phyloP scores from a whole-genome alignment of 371 early-diverging fungal species.

The Phascolomyces articulosus region DNA sequence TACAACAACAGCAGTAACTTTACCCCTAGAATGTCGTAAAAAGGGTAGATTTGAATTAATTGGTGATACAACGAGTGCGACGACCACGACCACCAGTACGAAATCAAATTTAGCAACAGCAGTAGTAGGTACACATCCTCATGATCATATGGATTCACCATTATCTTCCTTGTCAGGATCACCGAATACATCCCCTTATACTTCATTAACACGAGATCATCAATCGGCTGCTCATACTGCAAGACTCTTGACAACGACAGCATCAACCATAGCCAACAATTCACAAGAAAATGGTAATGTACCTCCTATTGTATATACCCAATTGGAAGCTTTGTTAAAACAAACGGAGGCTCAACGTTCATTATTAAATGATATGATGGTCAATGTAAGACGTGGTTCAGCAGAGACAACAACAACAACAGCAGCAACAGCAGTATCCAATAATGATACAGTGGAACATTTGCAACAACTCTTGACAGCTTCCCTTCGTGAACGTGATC shows the following conservation, averaged over 20 bases:
- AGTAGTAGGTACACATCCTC: neutral
- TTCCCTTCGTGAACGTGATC: conserved; percentile 53
- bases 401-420: neutral
- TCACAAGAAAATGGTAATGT: neutral
- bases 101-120: neutral
- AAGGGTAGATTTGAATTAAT: conserved; percentile 50
- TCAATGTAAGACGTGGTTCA: neutral
- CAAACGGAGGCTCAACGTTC: conserved; percentile 37
- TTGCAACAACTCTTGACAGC: conserved; percentile 48
- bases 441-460: conserved; percentile 20
- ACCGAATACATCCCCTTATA: conserved; percentile 27
- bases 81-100: neutral
- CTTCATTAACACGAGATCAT: conserved; percentile 34
- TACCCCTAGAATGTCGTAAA: conserved; percentile 29
- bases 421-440: too few relatives aligned
- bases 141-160: conserved; percentile 11
- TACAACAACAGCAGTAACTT: neutral
- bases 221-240: neutral
- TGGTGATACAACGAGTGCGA: conserved; percentile 17
- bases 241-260: neutral
- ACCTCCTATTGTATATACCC: conserved; percentile 20
- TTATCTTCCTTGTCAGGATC: conserved; percentile 20
- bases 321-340: conserved; percentile 37
- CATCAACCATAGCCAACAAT: neutral
- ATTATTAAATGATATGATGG: conserved; percentile 35